Percentiles rank a stretch among this genome's conserved stretches.
Evolutionary conservation across 2,329 filamentous ascomycete genomes (phyloP).

Genomic region (Immersiporthe knoxdaviesiana): DNA sequence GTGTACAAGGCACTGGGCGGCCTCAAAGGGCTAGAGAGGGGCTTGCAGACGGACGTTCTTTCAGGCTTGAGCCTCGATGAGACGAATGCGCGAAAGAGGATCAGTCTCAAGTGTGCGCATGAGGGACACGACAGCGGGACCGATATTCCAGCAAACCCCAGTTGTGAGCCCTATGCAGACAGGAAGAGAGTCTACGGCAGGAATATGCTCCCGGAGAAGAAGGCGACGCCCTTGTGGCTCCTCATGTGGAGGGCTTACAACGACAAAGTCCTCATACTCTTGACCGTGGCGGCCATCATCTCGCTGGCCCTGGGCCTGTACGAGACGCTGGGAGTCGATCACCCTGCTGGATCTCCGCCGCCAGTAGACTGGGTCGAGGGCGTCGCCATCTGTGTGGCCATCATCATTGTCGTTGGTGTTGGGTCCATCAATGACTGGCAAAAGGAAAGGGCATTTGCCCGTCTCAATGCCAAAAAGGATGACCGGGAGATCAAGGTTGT

Average conservation of each 20-base stretch:
- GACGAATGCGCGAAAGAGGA: constrained; percentile 36
- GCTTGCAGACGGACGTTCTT: constrained; percentile 64
- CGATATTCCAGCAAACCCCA: constrained; percentile 26
- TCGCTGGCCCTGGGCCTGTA: constrained; percentile 73
- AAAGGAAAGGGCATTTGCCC: constrained; percentile 64
- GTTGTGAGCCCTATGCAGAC: constrained; percentile 46
- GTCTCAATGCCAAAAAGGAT: constrained; percentile 61
- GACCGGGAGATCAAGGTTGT: constrained; percentile 65
- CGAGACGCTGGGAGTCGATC: constrained; percentile 58
- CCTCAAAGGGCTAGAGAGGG: constrained; percentile 71
- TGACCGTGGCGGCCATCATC: constrained; percentile 69
- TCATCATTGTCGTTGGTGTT: constrained; percentile 63
- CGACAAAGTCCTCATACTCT: constrained; percentile 72
- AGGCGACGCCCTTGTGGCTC: constrained; percentile 59
- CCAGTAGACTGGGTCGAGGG: constrained; percentile 66
- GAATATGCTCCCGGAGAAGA: constrained; percentile 64
- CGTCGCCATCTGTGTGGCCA: constrained; percentile 64
- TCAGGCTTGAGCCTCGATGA: constrained; percentile 73
- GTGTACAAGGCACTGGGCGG: constrained; percentile 77
- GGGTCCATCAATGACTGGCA: constrained; percentile 66
- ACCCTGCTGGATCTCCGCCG: constrained; percentile 43
- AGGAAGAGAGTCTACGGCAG: constrained; percentile 62
- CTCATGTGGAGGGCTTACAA: constrained; percentile 73
- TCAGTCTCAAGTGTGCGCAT: constrained; percentile 39
- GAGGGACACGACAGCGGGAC: constrained; percentile 15